Evolutionary conservation across 2,329 filamentous ascomycete species (phyloP).

Genomic region (Aspergillus fumigatiaffinis): DNA sequence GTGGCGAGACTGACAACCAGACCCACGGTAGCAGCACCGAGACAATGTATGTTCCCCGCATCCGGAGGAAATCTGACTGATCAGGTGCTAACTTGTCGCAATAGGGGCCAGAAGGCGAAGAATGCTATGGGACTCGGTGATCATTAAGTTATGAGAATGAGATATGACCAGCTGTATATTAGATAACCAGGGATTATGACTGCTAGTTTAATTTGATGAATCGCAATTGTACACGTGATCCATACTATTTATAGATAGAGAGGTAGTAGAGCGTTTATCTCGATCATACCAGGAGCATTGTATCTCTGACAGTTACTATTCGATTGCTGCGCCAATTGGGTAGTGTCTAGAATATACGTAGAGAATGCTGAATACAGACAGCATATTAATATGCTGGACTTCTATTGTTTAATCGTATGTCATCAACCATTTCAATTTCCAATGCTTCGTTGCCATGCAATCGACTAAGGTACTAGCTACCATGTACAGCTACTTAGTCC

Average conservation of each 20-base stretch:
- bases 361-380: no score
- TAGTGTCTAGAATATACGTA: no score
- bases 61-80: constrained; percentile 5
- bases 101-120: constrained; percentile 44
- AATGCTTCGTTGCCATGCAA: no score
- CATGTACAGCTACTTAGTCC: no score
- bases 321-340: not conserved
- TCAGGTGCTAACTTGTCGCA: not conserved
- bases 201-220: not conserved
- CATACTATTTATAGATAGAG: no score
- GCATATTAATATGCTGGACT: no score
- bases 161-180: not conserved
- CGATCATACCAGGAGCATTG: no score
- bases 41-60: constrained; percentile 36
- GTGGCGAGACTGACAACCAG: constrained; percentile 40
- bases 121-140: constrained; percentile 37
- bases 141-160: constrained; percentile 11
- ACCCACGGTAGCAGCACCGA: constrained; percentile 38
- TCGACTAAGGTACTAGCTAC: no score
- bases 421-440: no score
- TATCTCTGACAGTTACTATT: not conserved
- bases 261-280: no score
- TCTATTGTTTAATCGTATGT: no score
- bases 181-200: not conserved
- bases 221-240: not conserved